phyloP scores from a whole-genome alignment of 768 basidiomycete genomes.

The Bullera alba region DNA sequence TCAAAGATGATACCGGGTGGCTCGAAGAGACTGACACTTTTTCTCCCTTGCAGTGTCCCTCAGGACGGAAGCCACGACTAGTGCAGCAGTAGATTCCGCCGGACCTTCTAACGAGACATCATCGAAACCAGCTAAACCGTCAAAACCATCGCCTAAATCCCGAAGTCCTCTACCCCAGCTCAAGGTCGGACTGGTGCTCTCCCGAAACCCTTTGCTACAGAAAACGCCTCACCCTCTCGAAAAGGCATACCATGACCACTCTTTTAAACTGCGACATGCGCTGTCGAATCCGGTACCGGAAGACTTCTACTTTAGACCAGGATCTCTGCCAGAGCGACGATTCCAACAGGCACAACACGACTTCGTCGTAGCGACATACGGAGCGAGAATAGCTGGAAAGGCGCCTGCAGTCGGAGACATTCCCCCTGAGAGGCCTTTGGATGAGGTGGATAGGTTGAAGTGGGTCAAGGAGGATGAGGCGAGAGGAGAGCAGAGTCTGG shows the following conservation, averaged over 20 bases:
- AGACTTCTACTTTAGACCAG: conserved; percentile 90
- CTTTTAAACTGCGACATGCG: conserved; percentile 71
- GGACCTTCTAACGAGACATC: not conserved
- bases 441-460: conserved; percentile 21
- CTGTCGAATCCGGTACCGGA: conserved; percentile 80
- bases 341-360: conserved; percentile 69
- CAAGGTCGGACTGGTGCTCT: conserved; percentile 45
- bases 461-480: conserved; percentile 38
- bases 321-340: conserved; percentile 72
- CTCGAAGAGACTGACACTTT: not conserved
- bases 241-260: conserved; percentile 73
- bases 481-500: conserved; percentile 57
- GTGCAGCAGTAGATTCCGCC: not conserved
- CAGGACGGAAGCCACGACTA: not conserved
- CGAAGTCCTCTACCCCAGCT: conserved; percentile 19
- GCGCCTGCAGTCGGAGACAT: conserved; percentile 43
- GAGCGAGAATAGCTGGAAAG: conserved; percentile 54
- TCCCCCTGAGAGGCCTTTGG: conserved; percentile 32
- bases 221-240: conserved; percentile 61
- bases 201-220: conserved; percentile 45
- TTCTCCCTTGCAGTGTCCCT: too few species aligned
- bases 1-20: not conserved
- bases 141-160: conserved; percentile 5
- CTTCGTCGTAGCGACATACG: conserved; percentile 69
- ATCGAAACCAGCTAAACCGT: not conserved